A percentile compares a stretch with the other conserved stretches of the same genome.
phyloP scores from a whole-genome alignment of 768 basidiomycete species.

The Rhodotorula sphaerocarpa region DNA sequence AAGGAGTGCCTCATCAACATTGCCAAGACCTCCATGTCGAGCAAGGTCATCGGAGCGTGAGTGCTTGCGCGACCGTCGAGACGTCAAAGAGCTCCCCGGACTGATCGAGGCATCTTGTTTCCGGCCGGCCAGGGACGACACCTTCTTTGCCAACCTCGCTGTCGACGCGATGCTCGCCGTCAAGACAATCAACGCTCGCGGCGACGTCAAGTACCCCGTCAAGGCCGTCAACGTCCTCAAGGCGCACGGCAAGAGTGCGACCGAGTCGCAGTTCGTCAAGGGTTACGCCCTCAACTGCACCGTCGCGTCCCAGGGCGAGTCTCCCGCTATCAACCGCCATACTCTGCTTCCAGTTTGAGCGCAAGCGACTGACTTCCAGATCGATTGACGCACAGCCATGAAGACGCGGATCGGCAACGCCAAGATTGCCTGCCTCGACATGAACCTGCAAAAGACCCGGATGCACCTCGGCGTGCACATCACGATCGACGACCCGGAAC shows the following conservation, averaged over 20 bases:
- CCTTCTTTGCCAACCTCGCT: slow-evolving; percentile 95
- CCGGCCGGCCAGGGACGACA: slow-evolving; percentile 67
- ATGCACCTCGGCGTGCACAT: slow-evolving; percentile 99
- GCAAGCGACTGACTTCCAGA: background rate
- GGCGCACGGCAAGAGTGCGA: slow-evolving; percentile 89
- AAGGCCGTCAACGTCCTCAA: slow-evolving; percentile 98
- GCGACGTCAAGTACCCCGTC: slow-evolving; percentile 96
- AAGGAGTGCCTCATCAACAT: slow-evolving; percentile 86
- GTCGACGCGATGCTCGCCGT: slow-evolving; percentile 98
- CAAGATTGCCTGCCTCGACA: slow-evolving; percentile 97
- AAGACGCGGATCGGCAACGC: slow-evolving; percentile 86
- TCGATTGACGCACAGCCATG: slow-evolving; percentile 60
- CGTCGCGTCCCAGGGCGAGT: slow-evolving; percentile 89
- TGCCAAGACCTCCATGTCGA: slow-evolving; percentile 97
- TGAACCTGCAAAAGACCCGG: slow-evolving; percentile 88
- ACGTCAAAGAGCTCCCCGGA: background rate
- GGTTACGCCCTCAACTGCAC: slow-evolving; percentile 98
- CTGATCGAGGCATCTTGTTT: background rate
- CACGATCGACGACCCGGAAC: slow-evolving; percentile 88
- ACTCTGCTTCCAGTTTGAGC: too few species aligned
- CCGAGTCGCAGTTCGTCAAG: slow-evolving; percentile 87
- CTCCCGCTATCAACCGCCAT: background rate
- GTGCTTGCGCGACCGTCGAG: slow-evolving; percentile 7
- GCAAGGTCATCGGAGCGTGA: slow-evolving; percentile 94
- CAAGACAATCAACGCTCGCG: slow-evolving; percentile 82